Conservation (phyloP, 257 asterid genomes). For the Nicotiana noctiflora region DNA sequence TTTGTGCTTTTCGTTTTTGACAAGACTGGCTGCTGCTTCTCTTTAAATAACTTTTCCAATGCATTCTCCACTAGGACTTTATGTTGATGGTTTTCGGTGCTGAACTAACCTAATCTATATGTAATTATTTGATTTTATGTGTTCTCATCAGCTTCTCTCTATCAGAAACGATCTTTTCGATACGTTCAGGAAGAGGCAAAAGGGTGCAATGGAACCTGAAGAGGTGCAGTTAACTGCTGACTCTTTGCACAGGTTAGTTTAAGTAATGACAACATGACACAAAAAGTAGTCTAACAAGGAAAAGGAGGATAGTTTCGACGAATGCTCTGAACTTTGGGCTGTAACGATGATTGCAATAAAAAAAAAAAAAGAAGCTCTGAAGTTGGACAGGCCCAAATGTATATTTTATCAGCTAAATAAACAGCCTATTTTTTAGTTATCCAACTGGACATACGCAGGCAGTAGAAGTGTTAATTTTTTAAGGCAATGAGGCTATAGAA, state of each 20-base stretch:
- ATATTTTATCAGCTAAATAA: no score
- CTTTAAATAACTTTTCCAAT: no score
- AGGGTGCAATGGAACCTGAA: constrained; percentile 88
- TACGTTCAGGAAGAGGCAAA: constrained; percentile 91
- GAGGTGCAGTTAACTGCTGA: constrained; percentile 92
- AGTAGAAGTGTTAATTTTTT: background rate
- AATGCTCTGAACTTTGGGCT: background rate
- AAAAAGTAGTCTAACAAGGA: background rate
- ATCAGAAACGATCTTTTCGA: constrained; percentile 93
- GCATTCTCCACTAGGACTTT: no score
- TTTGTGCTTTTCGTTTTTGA: no score
- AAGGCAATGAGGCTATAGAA: background rate
- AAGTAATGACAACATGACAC: background rate
- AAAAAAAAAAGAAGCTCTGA: no score
- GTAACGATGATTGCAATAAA: no score
- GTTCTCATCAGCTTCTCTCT: constrained; percentile 47
- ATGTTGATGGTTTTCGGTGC: no score
- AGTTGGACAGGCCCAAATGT: background rate
- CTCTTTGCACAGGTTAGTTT: constrained; percentile 78
- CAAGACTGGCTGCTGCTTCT: no score
- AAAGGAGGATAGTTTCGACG: background rate
- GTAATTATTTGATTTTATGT: no score
- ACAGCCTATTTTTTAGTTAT: background rate
- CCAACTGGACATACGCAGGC: background rate
- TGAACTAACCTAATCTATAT: no score